phyloP scores from a whole-genome alignment of 176 grass and related monocot species.

The Rhipidocladum racemiflorum region DNA sequence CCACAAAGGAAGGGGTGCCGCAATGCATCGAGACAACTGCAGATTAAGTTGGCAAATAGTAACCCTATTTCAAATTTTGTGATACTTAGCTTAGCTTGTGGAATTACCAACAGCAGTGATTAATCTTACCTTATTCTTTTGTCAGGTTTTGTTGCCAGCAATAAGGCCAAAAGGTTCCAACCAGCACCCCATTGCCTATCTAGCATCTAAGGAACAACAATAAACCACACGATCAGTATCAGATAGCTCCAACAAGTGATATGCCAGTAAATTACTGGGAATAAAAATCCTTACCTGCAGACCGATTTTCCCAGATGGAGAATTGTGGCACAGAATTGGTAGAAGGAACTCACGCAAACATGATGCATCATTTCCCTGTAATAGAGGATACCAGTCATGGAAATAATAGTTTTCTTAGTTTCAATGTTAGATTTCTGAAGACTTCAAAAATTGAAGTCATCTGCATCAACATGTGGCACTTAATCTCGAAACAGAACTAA shows the following conservation, averaged over 20 bases:
- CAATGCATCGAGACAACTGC: constrained; percentile 81
- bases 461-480: constrained; percentile 23
- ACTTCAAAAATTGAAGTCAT: not conserved
- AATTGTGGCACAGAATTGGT: constrained; percentile 66
- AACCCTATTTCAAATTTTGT: constrained; percentile 7
- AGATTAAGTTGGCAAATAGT: constrained; percentile 11
- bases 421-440: not conserved
- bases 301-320: constrained; percentile 77
- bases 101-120: not conserved
- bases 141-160: constrained; percentile 79
- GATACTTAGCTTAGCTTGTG: constrained; percentile 12
- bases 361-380: constrained; percentile 88
- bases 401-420: constrained; percentile 25
- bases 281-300: constrained; percentile 56
- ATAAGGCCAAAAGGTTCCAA: constrained; percentile 89
- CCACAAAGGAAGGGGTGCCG: constrained; percentile 96
- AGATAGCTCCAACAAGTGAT: constrained; percentile 30
- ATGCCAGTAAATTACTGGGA: constrained; percentile 11
- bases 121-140: constrained; percentile 82
- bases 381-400: constrained; percentile 3
- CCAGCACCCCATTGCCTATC: constrained; percentile 91
- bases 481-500: constrained; percentile 20
- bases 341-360: constrained; percentile 94
- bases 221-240: constrained; percentile 4
- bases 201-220: constrained; percentile 59